These are phyloP conservation scores for Kokia cookei DNA, from an alignment of 441 rosid species.

Conservation along the genomic window DNA sequence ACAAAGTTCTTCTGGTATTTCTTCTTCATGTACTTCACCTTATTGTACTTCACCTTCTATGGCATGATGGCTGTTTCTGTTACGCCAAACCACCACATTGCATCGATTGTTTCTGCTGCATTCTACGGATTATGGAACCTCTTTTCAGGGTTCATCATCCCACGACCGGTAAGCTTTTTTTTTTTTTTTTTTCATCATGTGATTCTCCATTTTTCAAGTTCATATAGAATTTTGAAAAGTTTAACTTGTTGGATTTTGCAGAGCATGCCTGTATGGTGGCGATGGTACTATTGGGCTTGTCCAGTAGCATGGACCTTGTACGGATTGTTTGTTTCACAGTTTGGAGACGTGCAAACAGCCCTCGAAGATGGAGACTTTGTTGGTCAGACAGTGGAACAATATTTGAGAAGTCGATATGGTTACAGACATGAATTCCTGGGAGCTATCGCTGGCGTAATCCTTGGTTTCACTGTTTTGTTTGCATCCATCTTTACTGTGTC, in stretches of 20 bases:
- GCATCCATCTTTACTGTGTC: constrained; percentile 54
- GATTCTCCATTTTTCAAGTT: neutral
- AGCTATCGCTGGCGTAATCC: constrained; percentile 35
- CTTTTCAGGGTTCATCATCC: constrained; percentile 55
- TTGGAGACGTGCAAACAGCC: constrained; percentile 44
- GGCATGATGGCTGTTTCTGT: constrained; percentile 61
- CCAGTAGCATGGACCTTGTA: constrained; percentile 77
- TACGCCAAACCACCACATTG: constrained; percentile 49
- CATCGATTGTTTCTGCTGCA: constrained; percentile 31
- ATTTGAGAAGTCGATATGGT: constrained; percentile 43
- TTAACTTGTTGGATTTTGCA: constrained; percentile 12
- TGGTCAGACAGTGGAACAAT: constrained; percentile 50
- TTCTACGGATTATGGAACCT: constrained; percentile 50
- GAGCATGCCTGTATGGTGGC: constrained; percentile 88
- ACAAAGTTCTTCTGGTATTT: constrained; percentile 32
- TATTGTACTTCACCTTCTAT: constrained; percentile 45
- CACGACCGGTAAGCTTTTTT: constrained; percentile 29
- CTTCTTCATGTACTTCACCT: constrained; percentile 37
- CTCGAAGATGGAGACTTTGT: constrained; percentile 11
- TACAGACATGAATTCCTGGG: constrained; percentile 51
- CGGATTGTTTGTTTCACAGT: constrained; percentile 70
- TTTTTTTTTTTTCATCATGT: neutral
- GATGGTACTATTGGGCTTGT: constrained; percentile 75
- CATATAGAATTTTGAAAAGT: neutral
- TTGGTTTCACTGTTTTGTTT: constrained; percentile 42